These are phyloP conservation scores for Castanopsis chinensis DNA, from an alignment of 306 rosid species.

Conservation along the genomic window DNA sequence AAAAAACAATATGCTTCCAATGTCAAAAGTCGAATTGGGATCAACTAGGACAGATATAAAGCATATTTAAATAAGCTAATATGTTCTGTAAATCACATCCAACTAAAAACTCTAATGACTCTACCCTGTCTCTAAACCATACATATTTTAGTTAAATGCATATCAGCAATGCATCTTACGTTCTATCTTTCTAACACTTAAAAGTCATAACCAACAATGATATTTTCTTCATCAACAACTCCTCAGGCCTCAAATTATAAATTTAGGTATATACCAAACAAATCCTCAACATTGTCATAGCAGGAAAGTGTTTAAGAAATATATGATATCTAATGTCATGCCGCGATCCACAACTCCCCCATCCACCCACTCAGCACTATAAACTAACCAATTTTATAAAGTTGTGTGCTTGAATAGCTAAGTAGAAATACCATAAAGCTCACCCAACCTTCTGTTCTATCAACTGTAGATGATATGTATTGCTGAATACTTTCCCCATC, in stretches of 20 bases:
- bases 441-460: conserved; percentile 49
- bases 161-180: neutral
- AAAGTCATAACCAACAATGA: neutral
- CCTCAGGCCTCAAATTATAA: neutral
- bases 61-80: neutral
- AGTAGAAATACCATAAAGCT: conserved; percentile 2
- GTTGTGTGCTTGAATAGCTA: neutral
- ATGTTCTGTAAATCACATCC: neutral
- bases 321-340: neutral
- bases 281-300: neutral
- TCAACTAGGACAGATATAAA: too few species aligned
- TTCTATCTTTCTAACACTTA: neutral
- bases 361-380: neutral
- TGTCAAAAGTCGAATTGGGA: too few species aligned
- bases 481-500: conserved; percentile 61
- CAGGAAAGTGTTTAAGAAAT: neutral
- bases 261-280: neutral
- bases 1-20: too few species aligned
- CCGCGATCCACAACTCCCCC: neutral
- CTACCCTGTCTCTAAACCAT: neutral
- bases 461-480: conserved; percentile 36
- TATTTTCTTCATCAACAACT: neutral
- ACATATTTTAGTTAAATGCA: neutral
- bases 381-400: neutral
- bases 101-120: neutral